A percentile compares a stretch with the other conserved stretches of the same genome.
These are phyloP conservation scores for Medicago lupulina DNA, from an alignment of 306 rosid genomes.

Conservation along the genomic window DNA sequence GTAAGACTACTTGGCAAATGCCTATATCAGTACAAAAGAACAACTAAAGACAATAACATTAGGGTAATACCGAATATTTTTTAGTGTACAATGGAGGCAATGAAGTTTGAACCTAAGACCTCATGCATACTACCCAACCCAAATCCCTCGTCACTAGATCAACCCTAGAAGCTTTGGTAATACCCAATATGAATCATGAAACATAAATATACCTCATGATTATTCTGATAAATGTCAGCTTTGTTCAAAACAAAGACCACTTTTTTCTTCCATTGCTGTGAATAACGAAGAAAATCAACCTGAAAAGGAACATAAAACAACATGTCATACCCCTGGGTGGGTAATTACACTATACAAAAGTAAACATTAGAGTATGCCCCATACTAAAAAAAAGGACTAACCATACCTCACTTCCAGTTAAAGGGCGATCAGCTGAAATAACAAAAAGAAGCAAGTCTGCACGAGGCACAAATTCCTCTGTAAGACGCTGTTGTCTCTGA, in stretches of 20 bases:
- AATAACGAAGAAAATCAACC: constrained; percentile 90
- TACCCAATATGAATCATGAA: constrained; percentile 24
- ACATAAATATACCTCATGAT: constrained; percentile 65
- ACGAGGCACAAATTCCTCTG: constrained; percentile 98
- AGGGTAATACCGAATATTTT: constrained; percentile 15
- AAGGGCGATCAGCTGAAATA: constrained; percentile 94
- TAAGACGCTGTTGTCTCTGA: constrained; percentile 93
- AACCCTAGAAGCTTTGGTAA: background rate
- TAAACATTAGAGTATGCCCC: constrained; percentile 22
- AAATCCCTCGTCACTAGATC: too few relatives aligned
- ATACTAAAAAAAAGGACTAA: constrained; percentile 12
- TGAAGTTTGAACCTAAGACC: too few relatives aligned
- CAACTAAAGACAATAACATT: constrained; percentile 30
- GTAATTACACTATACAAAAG: constrained; percentile 24
- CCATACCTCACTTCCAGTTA: constrained; percentile 96
- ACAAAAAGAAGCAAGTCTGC: constrained; percentile 97
- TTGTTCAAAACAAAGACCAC: constrained; percentile 94
- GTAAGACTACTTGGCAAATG: constrained; percentile 22
- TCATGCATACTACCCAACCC: too few relatives aligned
- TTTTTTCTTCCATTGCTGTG: constrained; percentile 98
- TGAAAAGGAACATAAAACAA: constrained; percentile 52
- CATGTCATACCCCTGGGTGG: constrained; percentile 24
- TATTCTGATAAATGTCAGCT: constrained; percentile 82
- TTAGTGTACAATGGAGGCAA: too few relatives aligned
- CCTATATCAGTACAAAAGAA: constrained; percentile 32